Evolutionary conservation across 805 yeast genomes (phyloP), one percentile per base, ranked within the genome.

Genomic region (Candida palmyrensis): DNA sequence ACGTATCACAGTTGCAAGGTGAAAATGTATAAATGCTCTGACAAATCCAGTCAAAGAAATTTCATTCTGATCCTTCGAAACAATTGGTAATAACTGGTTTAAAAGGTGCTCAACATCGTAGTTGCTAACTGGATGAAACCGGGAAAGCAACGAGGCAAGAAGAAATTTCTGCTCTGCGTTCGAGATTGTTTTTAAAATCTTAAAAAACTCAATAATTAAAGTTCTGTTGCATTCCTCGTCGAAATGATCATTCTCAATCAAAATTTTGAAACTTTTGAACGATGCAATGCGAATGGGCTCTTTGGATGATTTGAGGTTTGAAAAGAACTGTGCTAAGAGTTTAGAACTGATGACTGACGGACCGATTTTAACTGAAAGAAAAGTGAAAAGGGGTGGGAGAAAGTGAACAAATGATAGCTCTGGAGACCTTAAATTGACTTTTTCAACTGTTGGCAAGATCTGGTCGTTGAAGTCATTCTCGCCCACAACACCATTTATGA

Each of bases 11-110:
- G 37, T 16, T 3, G 49, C 54, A 2, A 45, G 47, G 17, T 70
- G 61, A 41, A 75, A 78, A 2, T 42, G 40, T 25, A 77, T 65
- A 34, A 77, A 68, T 0, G 82, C 71, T 6, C 57, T 52, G 5
- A 81, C 60, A 37, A 77, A 60, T 3, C 65, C 59, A 3, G 59
- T 38, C 25, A 88, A 62, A 0, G 84, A 75, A 1, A 42, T 12
- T 48, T 90, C 97, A 45, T 87, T 85, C 29, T 77, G 74, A 47
- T 90, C 97, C 44, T 84, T 88, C 0, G 73, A 33, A 3, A 82
- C 62, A n/a, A 78, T 57, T 2, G 81, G 66, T 1, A 68, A 41
- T 22, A 86, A 48, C 0, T 58, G 66, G 1, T 57, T 47, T 2
- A 73, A 52, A 3, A 81, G 55, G 21, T 36, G 25, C 11, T 41